phyloP scores from a whole-genome alignment of 306 rosid genomes.

The Trifolium subterraneum region DNA sequence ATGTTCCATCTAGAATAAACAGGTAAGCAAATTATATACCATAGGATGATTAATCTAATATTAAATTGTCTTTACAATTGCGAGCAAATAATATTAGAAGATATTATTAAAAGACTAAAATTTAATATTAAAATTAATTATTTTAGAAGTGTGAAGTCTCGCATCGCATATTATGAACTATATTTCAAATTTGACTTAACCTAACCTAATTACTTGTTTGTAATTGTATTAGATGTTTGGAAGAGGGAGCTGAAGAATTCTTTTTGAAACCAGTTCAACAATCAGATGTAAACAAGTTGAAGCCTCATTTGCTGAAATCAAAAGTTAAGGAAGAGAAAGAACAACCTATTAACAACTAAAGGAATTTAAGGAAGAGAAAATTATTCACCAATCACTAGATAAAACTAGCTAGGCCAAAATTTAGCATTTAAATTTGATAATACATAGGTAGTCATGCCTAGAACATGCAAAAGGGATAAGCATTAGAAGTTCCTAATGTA shows the following conservation, averaged over 20 bases:
- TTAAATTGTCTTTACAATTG: not conserved
- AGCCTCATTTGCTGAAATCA: slow-evolving; percentile 72
- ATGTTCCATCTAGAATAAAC: slow-evolving; percentile 82
- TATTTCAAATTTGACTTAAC: slow-evolving; percentile 30
- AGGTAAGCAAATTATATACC: slow-evolving; percentile 54
- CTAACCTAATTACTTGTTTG: slow-evolving; percentile 23
- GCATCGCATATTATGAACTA: slow-evolving; percentile 17
- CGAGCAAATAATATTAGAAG: not conserved
- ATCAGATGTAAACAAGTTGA: slow-evolving; percentile 79
- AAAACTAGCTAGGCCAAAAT: slow-evolving; percentile 53
- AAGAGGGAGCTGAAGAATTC: slow-evolving; percentile 94
- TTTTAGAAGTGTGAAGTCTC: not conserved
- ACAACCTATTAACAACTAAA: slow-evolving; percentile 43
- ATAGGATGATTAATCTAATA: not conserved
- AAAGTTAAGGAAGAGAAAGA: slow-evolving; percentile 57
- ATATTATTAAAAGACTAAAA: not conserved
- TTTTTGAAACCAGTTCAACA: slow-evolving; percentile 82
- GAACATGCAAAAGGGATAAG: slow-evolving; percentile 15
- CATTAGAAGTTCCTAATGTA: slow-evolving; percentile 5
- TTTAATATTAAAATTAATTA: slow-evolving; percentile 8
- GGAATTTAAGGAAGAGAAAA: slow-evolving; percentile 52
- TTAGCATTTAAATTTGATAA: slow-evolving; percentile 30
- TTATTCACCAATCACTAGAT: slow-evolving; percentile 26
- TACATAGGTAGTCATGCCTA: not conserved
- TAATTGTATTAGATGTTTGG: slow-evolving; percentile 70